Conservation (phyloP, 106 monocot species). For the Agapanthus africanus region DNA sequence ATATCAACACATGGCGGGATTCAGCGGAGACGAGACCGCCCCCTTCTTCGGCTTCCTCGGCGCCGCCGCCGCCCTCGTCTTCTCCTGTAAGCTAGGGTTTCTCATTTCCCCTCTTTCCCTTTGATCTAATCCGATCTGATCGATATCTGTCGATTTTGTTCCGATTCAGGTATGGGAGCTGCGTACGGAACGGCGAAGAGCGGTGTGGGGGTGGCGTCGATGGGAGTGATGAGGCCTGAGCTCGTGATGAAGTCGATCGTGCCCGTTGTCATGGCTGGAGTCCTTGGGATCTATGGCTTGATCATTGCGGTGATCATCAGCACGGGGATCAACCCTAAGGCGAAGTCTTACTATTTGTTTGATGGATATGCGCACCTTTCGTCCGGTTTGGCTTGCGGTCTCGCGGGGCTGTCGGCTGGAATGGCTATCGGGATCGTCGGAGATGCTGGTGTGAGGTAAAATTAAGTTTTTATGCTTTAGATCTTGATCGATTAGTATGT, state of each 20-base stretch:
- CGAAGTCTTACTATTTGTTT: conserved; percentile 22
- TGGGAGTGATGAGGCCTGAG: conserved; percentile 66
- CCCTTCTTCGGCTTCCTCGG: conserved; percentile 76
- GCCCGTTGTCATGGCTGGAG: conserved; percentile 34
- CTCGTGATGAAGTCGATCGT: conserved; percentile 58
- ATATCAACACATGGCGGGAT: conserved; percentile 12
- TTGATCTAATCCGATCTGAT: neutral
- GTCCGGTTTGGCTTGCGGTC: conserved; percentile 42
- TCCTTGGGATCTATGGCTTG: conserved; percentile 50
- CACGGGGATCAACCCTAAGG: conserved; percentile 35
- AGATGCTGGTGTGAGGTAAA: conserved; percentile 23
- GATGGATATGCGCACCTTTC: conserved; percentile 54
- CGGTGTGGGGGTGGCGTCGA: conserved; percentile 52
- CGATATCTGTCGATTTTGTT: neutral
- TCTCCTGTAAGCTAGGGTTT: conserved; percentile 39
- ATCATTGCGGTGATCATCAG: conserved; percentile 33
- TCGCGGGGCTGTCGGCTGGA: conserved; percentile 44
- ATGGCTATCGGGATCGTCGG: conserved; percentile 49
- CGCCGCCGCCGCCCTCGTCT: conserved; percentile 65
- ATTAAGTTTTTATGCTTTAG: neutral
- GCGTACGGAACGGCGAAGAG: conserved; percentile 36
- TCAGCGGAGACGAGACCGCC: conserved; percentile 69
- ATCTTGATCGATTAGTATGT: neutral
- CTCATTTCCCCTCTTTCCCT: no score
- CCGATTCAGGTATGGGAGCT: conserved; percentile 38